Percentiles rank a stretch among this genome's conserved stretches.
Conservation (phyloP, 305 asterid species). For the Coffea humblotiana region DNA sequence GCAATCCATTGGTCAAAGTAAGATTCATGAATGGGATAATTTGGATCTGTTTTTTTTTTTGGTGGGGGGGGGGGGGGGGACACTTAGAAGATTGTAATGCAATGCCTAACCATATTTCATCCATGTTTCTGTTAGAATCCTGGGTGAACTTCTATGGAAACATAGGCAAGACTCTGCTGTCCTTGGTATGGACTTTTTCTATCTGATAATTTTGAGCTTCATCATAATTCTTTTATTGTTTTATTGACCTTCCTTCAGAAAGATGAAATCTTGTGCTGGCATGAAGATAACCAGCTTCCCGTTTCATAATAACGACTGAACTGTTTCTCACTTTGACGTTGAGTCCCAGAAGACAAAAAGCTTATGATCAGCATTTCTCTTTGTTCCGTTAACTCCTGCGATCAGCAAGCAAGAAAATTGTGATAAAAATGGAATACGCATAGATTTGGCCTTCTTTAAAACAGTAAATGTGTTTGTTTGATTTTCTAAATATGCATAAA, state of each 20-base stretch:
- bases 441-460: background rate
- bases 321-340: no score
- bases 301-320: no score
- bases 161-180: constrained; percentile 88
- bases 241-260: background rate
- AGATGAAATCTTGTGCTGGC: background rate
- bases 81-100: background rate
- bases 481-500: background rate
- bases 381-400: background rate
- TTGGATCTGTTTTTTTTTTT: background rate
- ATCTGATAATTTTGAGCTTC: background rate
- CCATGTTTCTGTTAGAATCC: constrained; percentile 46
- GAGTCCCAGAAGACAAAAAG: no score
- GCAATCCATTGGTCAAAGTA: constrained; percentile 90
- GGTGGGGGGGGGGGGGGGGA: background rate
- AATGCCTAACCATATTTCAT: constrained; percentile 1
- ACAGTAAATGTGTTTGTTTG: no score
- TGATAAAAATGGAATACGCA: background rate
- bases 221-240: background rate
- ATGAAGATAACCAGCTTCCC: no score
- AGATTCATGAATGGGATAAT: constrained; percentile 24
- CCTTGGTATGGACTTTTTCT: constrained; percentile 55
- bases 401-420: background rate
- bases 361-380: background rate
- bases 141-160: constrained; percentile 95